Evolutionary conservation across 805 yeast genomes (phyloP), one percentile per base, ranked within the genome.

Genomic region (Metschnikowia anglica): DNA sequence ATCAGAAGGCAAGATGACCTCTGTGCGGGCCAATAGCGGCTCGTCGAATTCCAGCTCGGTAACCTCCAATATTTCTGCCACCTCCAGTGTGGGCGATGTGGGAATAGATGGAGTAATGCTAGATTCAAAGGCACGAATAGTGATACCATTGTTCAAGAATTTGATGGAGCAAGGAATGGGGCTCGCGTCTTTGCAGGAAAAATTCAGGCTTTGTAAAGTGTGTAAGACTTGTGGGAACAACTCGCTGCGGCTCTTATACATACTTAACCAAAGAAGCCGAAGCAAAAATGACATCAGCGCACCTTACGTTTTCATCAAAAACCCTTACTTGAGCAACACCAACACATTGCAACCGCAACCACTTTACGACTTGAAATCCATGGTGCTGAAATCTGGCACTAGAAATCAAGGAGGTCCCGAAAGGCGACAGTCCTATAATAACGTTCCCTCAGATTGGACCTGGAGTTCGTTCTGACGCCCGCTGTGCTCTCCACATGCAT

Each of bases 381-480:
- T 11, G 27, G 17, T 15, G 28, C 4, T 23, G 24, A 20, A 26
- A 24, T n/a, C 35, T 13, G 28, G 27, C 5, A 8, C 21, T 19
- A 26, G 26, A 16, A 16, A 12, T 10, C n/a, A 9, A 11, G 6
- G 6, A 12, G 43, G 23, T 5, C 8, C 35, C 20, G 46, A 37
- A 23, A 25, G 46, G 13, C 31, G 46, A 17, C 38, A 20, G 30
- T 32, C 41, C 5, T 36, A 37, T 11, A 44, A 18, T 12, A 44
- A 34, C 13, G 50, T 48, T 19, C 54, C 57, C 1, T 42, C 52
- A 23, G 78, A 74, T 56, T 74, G 80, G 80, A 70, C 66, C 20
- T 74, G 80, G 80, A 73, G 80, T 53, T 73, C 79, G 5, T 73
- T 75, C 52, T 74, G 49, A 56, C 16, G 28, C 28, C 9, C 8